A percentile compares a stretch with the other conserved stretches of the same genome.
Conservation (phyloP, 2,329 filamentous ascomycete species). For the Coniella lustricola region DNA sequence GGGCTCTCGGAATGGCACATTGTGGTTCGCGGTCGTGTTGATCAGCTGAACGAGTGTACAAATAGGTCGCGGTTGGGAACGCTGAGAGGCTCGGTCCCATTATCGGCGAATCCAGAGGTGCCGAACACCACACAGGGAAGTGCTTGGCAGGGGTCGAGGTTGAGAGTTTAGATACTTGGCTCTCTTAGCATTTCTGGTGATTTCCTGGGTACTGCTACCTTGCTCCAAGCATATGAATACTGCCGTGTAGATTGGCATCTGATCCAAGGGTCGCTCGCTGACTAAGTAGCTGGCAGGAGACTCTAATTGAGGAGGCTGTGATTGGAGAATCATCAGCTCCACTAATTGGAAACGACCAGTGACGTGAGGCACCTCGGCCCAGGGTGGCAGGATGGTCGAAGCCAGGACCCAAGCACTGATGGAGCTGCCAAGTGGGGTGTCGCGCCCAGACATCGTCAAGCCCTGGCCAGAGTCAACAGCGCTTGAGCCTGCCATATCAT, state of each 20-base stretch:
- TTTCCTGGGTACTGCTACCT: too few relatives aligned
- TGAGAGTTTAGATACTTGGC: too few relatives aligned
- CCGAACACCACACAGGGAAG: too few relatives aligned
- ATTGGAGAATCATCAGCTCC: not conserved
- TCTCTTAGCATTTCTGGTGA: not conserved
- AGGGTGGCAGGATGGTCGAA: constrained; percentile 1
- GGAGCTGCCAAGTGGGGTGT: not conserved
- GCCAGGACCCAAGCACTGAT: not conserved
- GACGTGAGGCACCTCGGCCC: constrained; percentile 11
- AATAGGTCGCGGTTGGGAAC: not conserved
- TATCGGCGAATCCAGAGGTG: constrained; percentile 1
- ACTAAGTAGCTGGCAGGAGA: too few relatives aligned
- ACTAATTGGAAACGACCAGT: constrained; percentile 4
- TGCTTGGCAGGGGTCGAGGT: too few relatives aligned
- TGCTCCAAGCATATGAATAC: too few relatives aligned
- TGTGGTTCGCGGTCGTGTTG: not conserved
- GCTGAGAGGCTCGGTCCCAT: constrained; percentile 20
- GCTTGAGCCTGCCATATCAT: too few relatives aligned
- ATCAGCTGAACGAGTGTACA: not conserved
- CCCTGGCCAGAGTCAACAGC: not conserved
- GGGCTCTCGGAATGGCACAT: not conserved
- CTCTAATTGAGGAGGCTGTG: not conserved
- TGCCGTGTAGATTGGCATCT: too few relatives aligned
- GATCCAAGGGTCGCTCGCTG: too few relatives aligned
- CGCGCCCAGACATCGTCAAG: not conserved